A percentile compares a stretch with the other conserved stretches of the same genome.
Conservation (phyloP, 495 filamentous ascomycete genomes). For the Xylaria sp. region DNA sequence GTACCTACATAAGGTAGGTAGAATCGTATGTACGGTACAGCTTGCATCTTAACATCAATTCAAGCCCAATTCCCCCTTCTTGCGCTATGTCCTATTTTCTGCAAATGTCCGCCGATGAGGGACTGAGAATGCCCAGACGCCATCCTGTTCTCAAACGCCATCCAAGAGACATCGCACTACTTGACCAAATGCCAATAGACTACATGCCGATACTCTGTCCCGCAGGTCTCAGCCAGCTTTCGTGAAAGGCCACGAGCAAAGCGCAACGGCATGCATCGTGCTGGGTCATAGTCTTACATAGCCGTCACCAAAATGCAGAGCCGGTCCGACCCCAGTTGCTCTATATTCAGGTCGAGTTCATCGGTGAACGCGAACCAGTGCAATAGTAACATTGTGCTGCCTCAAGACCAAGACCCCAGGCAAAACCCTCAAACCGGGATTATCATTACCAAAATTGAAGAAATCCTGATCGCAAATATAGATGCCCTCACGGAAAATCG, state of each 20-base stretch:
- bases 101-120: background rate
- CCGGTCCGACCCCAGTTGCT: background rate
- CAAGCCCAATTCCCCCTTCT: no score
- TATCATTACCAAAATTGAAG: constrained; percentile 59
- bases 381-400: constrained; percentile 6
- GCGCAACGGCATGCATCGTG: background rate
- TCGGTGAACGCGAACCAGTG: background rate
- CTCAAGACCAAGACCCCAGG: constrained; percentile 10
- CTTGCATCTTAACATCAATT: no score
- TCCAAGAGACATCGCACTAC: background rate
- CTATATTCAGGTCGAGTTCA: background rate
- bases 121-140: background rate
- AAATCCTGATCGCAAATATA: constrained; percentile 57
- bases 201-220: no score
- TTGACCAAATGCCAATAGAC: no score
- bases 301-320: constrained; percentile 2
- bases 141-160: no score
- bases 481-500: constrained; percentile 52
- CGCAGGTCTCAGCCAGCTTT: background rate
- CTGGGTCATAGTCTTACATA: background rate
- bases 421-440: constrained; percentile 30
- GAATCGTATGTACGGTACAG: no score
- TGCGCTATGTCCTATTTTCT: no score
- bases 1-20: no score
- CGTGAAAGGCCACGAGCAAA: background rate